Evolutionary conservation across 805 yeast species (phyloP).

Genomic region (Saccharomycopsis microspora): DNA sequence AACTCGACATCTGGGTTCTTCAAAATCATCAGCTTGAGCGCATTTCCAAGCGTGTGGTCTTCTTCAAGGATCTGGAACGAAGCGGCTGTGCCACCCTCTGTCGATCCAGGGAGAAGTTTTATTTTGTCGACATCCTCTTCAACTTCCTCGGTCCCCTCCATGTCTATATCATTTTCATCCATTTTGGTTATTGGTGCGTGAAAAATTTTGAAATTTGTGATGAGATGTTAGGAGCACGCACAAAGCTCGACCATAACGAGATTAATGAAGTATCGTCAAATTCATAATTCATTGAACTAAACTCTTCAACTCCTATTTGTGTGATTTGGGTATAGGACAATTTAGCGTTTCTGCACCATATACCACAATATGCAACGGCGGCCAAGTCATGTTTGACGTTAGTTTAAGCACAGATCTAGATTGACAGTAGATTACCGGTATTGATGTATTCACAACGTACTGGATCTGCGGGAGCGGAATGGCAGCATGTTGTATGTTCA

Average conservation of each 20-base stretch:
- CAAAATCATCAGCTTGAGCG: conserved; percentile 89
- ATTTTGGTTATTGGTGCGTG: background rate
- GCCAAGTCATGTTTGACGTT: no score
- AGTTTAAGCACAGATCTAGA: no score
- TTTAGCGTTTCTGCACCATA: no score
- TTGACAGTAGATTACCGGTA: no score
- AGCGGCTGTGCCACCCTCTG: conserved; percentile 90
- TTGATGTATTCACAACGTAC: no score
- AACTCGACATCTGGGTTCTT: conserved; percentile 97
- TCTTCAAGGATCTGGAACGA: conserved; percentile 89
- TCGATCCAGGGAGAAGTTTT: conserved; percentile 58
- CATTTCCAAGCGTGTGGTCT: conserved; percentile 94
- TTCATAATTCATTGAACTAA: no score
- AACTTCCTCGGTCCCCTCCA: conserved; percentile 8
- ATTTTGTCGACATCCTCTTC: conserved; percentile 15
- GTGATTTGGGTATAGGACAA: no score
- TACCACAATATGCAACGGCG: no score
- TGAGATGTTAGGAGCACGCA: no score
- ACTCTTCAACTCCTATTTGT: no score
- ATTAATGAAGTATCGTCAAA: background rate
- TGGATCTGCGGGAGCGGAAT: no score
- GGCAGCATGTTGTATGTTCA: no score
- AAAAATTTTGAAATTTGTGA: background rate
- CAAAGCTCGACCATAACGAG: background rate
- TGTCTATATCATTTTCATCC: conserved; percentile 1